Percentiles rank a stretch among this genome's conserved stretches.
These are phyloP conservation scores for Macrolepiota fuliginosa DNA, from an alignment of 768 basidiomycete genomes.

Conservation along the genomic window DNA sequence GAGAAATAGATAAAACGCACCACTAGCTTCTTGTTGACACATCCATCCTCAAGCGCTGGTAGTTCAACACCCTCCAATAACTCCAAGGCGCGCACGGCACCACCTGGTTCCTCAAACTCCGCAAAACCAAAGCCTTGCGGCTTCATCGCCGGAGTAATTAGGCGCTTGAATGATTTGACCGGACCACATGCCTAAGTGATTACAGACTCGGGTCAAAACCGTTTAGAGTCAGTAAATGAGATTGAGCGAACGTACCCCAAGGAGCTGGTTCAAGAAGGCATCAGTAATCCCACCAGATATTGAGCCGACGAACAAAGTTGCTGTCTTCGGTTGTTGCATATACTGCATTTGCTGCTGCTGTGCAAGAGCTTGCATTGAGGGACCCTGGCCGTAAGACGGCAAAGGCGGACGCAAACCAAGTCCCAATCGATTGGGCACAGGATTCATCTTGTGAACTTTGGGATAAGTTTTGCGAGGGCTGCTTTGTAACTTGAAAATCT, in stretches of 20 bases:
- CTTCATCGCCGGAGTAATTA: conserved; percentile 89
- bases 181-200: conserved; percentile 78
- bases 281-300: conserved; percentile 94
- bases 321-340: conserved; percentile 67
- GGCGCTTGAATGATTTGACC: conserved; percentile 86
- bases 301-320: conserved; percentile 87
- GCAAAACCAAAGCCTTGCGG: conserved; percentile 98
- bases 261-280: conserved; percentile 70
- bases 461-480: neutral
- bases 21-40: conserved; percentile 51
- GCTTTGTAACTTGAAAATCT: neutral
- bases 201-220: neutral
- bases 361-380: conserved; percentile 89
- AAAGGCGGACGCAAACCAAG: conserved; percentile 87
- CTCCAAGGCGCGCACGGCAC: conserved; percentile 70
- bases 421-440: conserved; percentile 81
- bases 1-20: conserved; percentile 52
- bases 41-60: conserved; percentile 50
- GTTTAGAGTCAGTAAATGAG: neutral
- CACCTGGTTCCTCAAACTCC: conserved; percentile 91
- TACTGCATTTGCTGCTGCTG: conserved; percentile 79
- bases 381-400: conserved; percentile 87
- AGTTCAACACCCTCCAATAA: conserved; percentile 48
- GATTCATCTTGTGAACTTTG: conserved; percentile 21
- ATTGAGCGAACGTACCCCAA: conserved; percentile 52